Conservation (phyloP, 768 basidiomycete genomes). For the Lactarius hatsudake region DNA sequence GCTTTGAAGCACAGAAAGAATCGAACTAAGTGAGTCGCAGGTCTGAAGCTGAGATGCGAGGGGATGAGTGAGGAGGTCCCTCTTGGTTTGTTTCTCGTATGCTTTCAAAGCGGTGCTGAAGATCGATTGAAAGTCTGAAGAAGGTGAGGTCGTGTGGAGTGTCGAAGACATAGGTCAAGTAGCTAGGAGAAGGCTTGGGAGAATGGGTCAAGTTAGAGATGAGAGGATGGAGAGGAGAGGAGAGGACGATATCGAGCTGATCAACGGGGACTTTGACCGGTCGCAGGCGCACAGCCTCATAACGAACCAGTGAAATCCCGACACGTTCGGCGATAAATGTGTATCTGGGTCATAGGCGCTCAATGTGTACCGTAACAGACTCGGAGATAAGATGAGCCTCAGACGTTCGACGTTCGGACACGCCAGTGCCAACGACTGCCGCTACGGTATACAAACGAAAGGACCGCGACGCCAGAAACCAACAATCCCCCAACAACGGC, state of each 20-base stretch:
- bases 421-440: background rate
- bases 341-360: background rate
- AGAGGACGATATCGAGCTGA: background rate
- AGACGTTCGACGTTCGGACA: background rate
- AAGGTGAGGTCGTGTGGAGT: background rate
- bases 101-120: conserved; percentile 6
- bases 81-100: background rate
- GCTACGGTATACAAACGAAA: background rate
- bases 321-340: no score
- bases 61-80: background rate
- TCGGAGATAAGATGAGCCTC: background rate
- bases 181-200: background rate
- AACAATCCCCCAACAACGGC: no score
- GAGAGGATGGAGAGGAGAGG: background rate
- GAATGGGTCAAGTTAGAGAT: background rate
- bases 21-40: background rate
- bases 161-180: background rate
- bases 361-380: background rate
- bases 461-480: no score
- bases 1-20: background rate
- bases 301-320: background rate
- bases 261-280: background rate
- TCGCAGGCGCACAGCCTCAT: background rate
- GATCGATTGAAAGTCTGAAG: background rate
- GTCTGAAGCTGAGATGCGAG: background rate